A percentile compares a stretch with the other conserved stretches of the same genome.
phyloP scores from a whole-genome alignment of 345 rosid genomes.

The Corchorus olitorius region DNA sequence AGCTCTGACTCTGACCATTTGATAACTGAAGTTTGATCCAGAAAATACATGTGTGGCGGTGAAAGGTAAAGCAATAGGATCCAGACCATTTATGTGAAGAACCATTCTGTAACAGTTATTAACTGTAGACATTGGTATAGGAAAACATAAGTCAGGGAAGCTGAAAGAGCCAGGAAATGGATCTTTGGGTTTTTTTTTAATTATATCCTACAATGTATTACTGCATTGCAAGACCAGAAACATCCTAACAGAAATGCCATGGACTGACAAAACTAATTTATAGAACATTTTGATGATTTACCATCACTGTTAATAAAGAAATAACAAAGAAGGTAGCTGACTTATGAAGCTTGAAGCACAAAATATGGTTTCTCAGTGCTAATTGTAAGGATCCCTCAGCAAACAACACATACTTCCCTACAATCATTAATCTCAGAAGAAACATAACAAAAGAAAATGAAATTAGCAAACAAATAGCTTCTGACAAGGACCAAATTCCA shows the following conservation, averaged over 20 bases:
- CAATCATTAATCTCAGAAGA: not conserved
- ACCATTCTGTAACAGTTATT: not conserved
- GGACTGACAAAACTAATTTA: not conserved
- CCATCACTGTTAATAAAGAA: not conserved
- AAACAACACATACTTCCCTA: not conserved
- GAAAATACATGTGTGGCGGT: not conserved
- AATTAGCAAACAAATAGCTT: not conserved
- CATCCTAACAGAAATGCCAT: not conserved
- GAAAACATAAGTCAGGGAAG: not conserved
- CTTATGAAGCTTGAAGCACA: slow-evolving; percentile 2
- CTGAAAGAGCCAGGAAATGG: not conserved
- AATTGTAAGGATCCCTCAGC: not conserved
- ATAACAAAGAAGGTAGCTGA: not conserved
- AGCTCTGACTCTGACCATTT: not conserved
- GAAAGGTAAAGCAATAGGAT: slow-evolving; percentile 8
- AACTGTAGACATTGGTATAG: not conserved
- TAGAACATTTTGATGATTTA: not conserved
- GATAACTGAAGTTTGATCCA: not conserved
- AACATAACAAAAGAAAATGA: not conserved
- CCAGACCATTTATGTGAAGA: not conserved
- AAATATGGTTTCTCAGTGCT: not conserved
- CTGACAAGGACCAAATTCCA: slow-evolving; percentile 12
- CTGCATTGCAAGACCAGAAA: not conserved
- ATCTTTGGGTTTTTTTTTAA: not conserved
- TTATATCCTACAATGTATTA: not conserved